Evolutionary conservation across 805 yeast species (phyloP), one percentile per base, ranked within the genome.

Genomic region (Phaffomyces opuntiae): DNA sequence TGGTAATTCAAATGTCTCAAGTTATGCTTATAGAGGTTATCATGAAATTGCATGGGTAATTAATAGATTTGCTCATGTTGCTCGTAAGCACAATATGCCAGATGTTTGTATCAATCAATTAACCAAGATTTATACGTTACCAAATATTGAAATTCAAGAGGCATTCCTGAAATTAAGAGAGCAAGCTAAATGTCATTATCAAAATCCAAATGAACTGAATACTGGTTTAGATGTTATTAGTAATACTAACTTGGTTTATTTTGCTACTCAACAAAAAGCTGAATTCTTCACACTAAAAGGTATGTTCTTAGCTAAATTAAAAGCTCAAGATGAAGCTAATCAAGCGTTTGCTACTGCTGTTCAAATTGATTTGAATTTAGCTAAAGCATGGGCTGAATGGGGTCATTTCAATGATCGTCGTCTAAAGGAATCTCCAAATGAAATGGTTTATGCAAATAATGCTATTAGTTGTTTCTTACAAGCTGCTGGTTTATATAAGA

Each of bases 331-430:
- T 49, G 97, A 91, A 57, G 98, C 99, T 13, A 90, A 93, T 61
- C 96, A 93, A 62, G 96, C 96, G 0, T 93, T 93, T 69, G 96
- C 98, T 2, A 87, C 97, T 3, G 96, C 99, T 1, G 97, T 93
- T 17, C 98, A 93, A 64, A 81, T 93, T 47, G 99, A 95, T 59
- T 75, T 91, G 54, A 88, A 90, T 57, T 66, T 93, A 40, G 96
- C 98, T 2, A 91, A 93, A 63, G 98, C 99, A 0, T 93, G 99
- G 99, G 98, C 97, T 4, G 97, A 95, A 62, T 93, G 99, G 99
- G 99, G 99, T 49, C 80, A 82, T 61, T 93, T 88, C 68, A 90
- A 90, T 61, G 99, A 93, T 55, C 78, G 82, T 27, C 73, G 96
- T 37, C 81, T 88, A 63, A 85, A 87, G 53, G 95, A 88, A 53